Evolutionary conservation across 2,329 filamentous ascomycete species (phyloP).

Genomic region (Cordyceps fumosorosea): DNA sequence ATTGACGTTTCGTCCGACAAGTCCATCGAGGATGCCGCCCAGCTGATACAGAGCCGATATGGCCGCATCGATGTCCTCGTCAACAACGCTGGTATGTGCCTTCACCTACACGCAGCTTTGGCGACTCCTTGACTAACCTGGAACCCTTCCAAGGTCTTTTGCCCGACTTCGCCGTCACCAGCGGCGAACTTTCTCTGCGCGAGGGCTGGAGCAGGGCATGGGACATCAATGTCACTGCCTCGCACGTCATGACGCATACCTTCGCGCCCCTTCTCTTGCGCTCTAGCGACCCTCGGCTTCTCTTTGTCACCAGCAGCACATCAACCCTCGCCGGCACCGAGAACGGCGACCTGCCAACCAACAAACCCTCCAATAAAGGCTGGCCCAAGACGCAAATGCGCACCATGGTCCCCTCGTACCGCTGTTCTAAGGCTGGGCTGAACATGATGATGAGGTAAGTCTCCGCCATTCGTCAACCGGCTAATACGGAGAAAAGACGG

Average conservation of each 20-base stretch:
- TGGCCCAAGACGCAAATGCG: slow-evolving; percentile 32
- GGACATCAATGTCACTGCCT: slow-evolving; percentile 40
- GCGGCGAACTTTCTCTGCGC: slow-evolving; percentile 25
- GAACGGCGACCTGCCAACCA: slow-evolving; percentile 15
- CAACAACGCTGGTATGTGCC: slow-evolving; percentile 27
- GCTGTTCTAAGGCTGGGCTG: slow-evolving; percentile 35
- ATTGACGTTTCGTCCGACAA: slow-evolving; percentile 49
- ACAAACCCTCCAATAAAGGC: slow-evolving; percentile 19
- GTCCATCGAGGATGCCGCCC: slow-evolving; percentile 41
- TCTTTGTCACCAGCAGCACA: slow-evolving; percentile 41
- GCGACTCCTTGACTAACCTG: not conserved
- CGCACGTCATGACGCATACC: slow-evolving; percentile 33
- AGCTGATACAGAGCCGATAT: slow-evolving; percentile 33
- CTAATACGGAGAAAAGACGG: no score
- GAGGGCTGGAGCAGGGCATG: slow-evolving; percentile 36
- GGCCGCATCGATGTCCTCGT: slow-evolving; percentile 46
- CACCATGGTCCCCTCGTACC: slow-evolving; percentile 25
- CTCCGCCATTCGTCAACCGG: no score
- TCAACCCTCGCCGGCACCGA: slow-evolving; percentile 24
- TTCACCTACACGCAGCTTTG: not conserved
- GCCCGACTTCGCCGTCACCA: slow-evolving; percentile 30
- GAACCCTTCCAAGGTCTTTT: slow-evolving; percentile 23
- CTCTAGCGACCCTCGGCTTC: slow-evolving; percentile 33
- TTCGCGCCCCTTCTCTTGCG: slow-evolving; percentile 39
- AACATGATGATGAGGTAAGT: slow-evolving; percentile 40